Evolutionary conservation across 371 early-diverging fungal genomes (phyloP).

Genomic region (Furculomyces boomerangus): DNA sequence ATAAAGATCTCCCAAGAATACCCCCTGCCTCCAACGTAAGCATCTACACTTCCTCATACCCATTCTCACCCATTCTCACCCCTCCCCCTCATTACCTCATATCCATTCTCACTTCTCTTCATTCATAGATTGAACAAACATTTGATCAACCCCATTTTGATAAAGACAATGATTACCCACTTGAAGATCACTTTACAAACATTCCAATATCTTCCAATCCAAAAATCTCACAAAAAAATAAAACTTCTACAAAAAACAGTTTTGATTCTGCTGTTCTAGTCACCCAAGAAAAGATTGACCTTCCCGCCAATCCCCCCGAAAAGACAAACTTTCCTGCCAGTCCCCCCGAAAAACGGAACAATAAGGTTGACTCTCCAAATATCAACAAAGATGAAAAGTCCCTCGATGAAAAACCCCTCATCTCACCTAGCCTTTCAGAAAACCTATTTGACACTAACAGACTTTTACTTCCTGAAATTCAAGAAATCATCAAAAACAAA

Average conservation of each 20-base stretch:
- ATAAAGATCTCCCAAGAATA: conserved; percentile 22
- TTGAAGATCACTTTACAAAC: no score
- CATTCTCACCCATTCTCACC: not conserved
- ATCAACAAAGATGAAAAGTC: not conserved
- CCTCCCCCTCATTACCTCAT: no score
- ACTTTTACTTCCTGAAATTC: not conserved
- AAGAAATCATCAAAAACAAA: not conserved
- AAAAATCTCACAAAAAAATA: no score
- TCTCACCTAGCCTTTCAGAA: not conserved
- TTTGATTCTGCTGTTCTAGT: not conserved
- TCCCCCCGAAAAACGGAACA: not conserved
- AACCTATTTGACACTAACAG: not conserved
- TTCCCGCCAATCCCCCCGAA: not conserved
- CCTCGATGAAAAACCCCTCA: not conserved
- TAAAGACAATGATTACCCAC: no score
- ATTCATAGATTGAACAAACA: not conserved
- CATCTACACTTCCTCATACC: not conserved
- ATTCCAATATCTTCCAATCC: no score
- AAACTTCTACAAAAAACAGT: not conserved
- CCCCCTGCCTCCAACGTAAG: conserved; percentile 1
- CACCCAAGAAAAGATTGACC: not conserved
- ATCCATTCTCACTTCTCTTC: not conserved
- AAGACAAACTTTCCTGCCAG: not conserved
- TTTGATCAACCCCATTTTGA: not conserved
- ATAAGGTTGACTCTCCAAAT: not conserved